phyloP scores from a whole-genome alignment of 192 early-diverging fungal species.

The Linnemannia schmuckeri region DNA sequence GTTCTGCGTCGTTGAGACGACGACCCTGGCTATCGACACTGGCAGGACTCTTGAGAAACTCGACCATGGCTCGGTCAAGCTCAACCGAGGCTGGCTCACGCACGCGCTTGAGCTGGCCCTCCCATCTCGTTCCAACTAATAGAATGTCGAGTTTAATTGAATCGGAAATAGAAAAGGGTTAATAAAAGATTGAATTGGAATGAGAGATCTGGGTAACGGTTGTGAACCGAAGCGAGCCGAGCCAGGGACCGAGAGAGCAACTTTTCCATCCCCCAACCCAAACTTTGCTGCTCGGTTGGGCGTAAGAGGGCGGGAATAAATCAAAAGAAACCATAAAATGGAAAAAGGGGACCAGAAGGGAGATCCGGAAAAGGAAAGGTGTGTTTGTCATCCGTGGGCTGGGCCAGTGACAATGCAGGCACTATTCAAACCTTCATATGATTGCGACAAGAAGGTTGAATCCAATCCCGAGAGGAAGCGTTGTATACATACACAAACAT shows the following conservation, averaged over 20 bases:
- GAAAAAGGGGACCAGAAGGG: neutral
- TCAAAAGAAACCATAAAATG: neutral
- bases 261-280: neutral
- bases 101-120: conserved; percentile 57
- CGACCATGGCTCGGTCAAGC: conserved; percentile 57
- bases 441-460: conserved; percentile 16
- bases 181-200: neutral
- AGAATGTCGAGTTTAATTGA: neutral
- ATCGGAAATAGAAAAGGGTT: neutral
- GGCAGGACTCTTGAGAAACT: conserved; percentile 46
- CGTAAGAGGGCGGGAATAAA: neutral
- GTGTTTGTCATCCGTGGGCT: neutral
- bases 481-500: neutral
- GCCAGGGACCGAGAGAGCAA: neutral
- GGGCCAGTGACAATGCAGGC: neutral
- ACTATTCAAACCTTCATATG: conserved; percentile 23
- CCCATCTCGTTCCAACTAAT: conserved; percentile 41
- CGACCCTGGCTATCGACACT: conserved; percentile 52
- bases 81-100: conserved; percentile 56
- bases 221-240: conserved; percentile 40
- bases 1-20: conserved; percentile 51
- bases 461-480: conserved; percentile 24
- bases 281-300: neutral
- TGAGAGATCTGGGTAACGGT: too few relatives aligned
- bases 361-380: conserved; percentile 12